Conservation (phyloP, 768 basidiomycete species). For the Hygrocybe coccinea region DNA sequence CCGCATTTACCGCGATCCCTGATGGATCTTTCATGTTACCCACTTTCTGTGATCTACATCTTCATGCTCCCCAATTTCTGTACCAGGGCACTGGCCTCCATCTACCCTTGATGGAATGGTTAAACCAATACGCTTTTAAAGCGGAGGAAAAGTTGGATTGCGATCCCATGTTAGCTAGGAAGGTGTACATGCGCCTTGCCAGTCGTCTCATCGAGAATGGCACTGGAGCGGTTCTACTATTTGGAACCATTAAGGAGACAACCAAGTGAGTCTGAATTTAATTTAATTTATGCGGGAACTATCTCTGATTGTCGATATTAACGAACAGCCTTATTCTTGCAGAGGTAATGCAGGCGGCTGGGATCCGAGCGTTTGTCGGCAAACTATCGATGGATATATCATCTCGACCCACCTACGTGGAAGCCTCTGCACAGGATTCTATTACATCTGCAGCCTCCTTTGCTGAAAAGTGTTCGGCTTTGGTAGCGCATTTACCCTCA, state of each 20-base stretch:
- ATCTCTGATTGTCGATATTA: not conserved
- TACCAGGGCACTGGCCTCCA: constrained; percentile 86
- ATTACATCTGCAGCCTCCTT: not conserved
- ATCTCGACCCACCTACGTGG: constrained; percentile 64
- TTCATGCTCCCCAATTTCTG: constrained; percentile 86
- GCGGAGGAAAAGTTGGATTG: constrained; percentile 73
- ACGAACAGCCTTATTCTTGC: constrained; percentile 68
- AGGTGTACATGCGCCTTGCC: constrained; percentile 66
- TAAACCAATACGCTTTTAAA: constrained; percentile 75
- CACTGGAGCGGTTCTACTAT: constrained; percentile 71
- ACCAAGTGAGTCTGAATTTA: constrained; percentile 62
- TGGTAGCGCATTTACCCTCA: constrained; percentile 34
- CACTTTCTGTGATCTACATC: constrained; percentile 76
- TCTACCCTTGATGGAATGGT: constrained; percentile 80
- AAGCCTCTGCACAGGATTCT: constrained; percentile 36
- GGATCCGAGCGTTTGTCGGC: constrained; percentile 79
- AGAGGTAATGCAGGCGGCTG: constrained; percentile 61
- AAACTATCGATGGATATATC: constrained; percentile 89
- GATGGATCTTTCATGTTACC: constrained; percentile 67
- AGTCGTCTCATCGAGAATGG: constrained; percentile 64
- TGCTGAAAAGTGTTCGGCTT: constrained; percentile 12
- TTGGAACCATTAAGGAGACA: constrained; percentile 78
- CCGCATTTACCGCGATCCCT: constrained; percentile 32
- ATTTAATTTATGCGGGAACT: not conserved
- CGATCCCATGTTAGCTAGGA: constrained; percentile 53